phyloP scores from a whole-genome alignment of 441 rosid genomes.

The Jatropha multifida region DNA sequence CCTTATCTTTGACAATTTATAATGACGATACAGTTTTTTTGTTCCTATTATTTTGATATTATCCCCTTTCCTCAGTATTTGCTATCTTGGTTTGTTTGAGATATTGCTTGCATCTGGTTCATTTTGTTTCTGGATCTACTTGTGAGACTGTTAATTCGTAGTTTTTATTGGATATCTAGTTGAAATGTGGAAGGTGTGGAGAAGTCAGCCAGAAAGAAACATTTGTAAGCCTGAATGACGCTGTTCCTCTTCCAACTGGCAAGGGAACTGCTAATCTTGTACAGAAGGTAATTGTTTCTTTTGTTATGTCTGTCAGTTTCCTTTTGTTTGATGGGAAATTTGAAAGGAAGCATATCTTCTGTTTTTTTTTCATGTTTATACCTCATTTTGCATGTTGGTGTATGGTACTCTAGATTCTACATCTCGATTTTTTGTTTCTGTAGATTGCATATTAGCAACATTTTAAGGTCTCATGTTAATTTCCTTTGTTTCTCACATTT shows the following conservation, averaged over 20 bases:
- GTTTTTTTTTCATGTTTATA: background rate
- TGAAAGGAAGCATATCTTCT: background rate
- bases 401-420: background rate
- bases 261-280: slow-evolving; percentile 70
- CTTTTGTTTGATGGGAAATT: background rate
- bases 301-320: background rate
- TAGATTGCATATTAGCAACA: background rate
- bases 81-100: background rate
- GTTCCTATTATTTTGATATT: too few species aligned
- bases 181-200: slow-evolving; percentile 81
- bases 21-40: background rate
- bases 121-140: background rate
- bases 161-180: slow-evolving; percentile 35
- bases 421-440: background rate
- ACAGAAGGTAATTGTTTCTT: slow-evolving; percentile 58
- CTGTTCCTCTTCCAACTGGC: slow-evolving; percentile 46
- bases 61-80: background rate
- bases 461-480: background rate
- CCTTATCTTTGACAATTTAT: background rate
- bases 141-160: background rate
- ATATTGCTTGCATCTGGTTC: background rate
- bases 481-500: background rate
- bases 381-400: background rate
- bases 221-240: slow-evolving; percentile 63
- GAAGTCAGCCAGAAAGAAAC: slow-evolving; percentile 85